phyloP scores from a whole-genome alignment of 2,329 filamentous ascomycete genomes.

The Stagonosporopsis cucurbitacearum region DNA sequence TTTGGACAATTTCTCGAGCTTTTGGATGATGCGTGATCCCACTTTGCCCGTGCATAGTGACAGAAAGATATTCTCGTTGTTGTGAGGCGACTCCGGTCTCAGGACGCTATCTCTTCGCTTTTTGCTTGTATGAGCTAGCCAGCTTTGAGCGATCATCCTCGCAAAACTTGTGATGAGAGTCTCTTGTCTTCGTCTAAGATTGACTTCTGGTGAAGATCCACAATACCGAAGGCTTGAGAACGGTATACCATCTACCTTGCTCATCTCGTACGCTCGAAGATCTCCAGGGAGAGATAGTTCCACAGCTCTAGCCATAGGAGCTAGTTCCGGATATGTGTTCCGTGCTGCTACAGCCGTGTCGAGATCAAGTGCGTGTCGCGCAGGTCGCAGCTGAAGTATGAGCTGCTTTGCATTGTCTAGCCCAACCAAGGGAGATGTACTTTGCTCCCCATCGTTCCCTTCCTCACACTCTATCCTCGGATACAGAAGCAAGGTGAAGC shows the following conservation, averaged over 20 bases:
- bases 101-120: conserved; percentile 7
- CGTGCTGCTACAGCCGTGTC: conserved; percentile 27
- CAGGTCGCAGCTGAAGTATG: conserved; percentile 40
- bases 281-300: conserved; percentile 14
- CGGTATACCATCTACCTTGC: conserved; percentile 32
- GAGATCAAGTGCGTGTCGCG: conserved; percentile 32
- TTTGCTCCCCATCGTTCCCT: background rate
- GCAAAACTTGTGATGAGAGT: conserved; percentile 40
- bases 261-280: conserved; percentile 37
- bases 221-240: conserved; percentile 24
- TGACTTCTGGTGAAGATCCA: background rate
- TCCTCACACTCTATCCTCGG: background rate
- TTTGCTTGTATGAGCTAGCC: conserved; percentile 11
- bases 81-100: conserved; percentile 31
- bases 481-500: conserved; percentile 25
- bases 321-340: conserved; percentile 28
- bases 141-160: conserved; percentile 33
- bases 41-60: conserved; percentile 38
- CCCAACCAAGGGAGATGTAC: no score
- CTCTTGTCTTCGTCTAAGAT: conserved; percentile 20
- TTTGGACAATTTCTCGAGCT: conserved; percentile 32
- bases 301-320: conserved; percentile 26
- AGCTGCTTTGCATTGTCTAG: background rate
- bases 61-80: conserved; percentile 14
- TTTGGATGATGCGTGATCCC: conserved; percentile 32